Percentiles rank a stretch among this genome's conserved stretches.
Conservation (phyloP, 2,329 filamentous ascomycete species). For the Trichophyton schoenleinii region DNA sequence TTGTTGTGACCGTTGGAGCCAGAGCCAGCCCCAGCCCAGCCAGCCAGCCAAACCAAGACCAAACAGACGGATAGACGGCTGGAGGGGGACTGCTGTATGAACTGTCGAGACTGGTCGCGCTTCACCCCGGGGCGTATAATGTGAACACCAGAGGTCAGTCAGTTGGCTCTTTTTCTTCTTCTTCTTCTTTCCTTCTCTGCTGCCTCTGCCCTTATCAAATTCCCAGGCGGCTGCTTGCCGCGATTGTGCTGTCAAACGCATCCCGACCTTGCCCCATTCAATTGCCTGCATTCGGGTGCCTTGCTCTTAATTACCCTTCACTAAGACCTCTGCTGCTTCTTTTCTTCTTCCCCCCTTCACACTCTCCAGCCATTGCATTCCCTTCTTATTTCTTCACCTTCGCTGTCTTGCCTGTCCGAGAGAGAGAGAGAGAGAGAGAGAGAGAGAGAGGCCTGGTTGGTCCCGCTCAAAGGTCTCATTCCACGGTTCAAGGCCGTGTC, state of each 20-base stretch:
- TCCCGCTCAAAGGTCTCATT: slow-evolving; percentile 9
- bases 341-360: slow-evolving; percentile 5
- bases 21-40: too few relatives aligned
- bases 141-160: slow-evolving; percentile 32
- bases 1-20: neutral
- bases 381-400: neutral
- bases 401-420: neutral
- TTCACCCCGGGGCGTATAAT: slow-evolving; percentile 12
- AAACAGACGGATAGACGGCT: too few relatives aligned
- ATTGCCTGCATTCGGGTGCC: slow-evolving; percentile 8
- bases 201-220: neutral
- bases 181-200: neutral
- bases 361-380: neutral
- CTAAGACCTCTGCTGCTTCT: slow-evolving; percentile 3
- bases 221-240: slow-evolving; percentile 18
- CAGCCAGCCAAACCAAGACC: too few relatives aligned
- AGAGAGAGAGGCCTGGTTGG: slow-evolving; percentile 7
- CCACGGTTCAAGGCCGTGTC: neutral
- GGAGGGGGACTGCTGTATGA: neutral
- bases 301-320: neutral
- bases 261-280: slow-evolving; percentile 16
- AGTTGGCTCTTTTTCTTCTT: slow-evolving; percentile 15
- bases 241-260: slow-evolving; percentile 26
- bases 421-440: neutral
- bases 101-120: slow-evolving; percentile 9